Percentiles rank a stretch among this genome's conserved stretches.
Conservation (phyloP, 2,329 filamentous ascomycete genomes). For the Colletotrichum destructivum region DNA sequence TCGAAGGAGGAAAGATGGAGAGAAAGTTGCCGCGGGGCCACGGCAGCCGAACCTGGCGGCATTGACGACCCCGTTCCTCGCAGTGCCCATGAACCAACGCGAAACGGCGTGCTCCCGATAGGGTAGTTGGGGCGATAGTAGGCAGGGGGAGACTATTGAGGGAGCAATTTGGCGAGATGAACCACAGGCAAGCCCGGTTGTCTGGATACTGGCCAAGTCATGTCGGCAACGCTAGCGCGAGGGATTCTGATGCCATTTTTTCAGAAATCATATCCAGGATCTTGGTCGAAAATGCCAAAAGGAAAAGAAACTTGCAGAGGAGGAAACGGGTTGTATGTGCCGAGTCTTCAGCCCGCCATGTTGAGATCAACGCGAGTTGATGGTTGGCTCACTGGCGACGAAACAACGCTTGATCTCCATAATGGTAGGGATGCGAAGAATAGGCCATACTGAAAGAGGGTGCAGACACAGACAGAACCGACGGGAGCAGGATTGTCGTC, state of each 20-base stretch:
- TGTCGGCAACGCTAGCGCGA: slow-evolving; percentile 7
- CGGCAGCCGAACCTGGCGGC: slow-evolving; percentile 25
- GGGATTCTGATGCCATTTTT: slow-evolving; percentile 1
- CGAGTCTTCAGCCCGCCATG: slow-evolving; percentile 3
- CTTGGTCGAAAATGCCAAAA: not conserved
- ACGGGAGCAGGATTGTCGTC: not conserved
- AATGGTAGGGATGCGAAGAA: slow-evolving; percentile 6
- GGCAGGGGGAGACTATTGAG: slow-evolving; percentile 35
- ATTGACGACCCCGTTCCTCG: slow-evolving; percentile 14
- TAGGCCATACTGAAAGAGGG: not conserved
- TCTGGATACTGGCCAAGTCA: slow-evolving; percentile 17
- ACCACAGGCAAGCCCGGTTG: slow-evolving; percentile 25
- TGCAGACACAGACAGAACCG: not conserved
- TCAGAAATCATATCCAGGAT: slow-evolving; percentile 3
- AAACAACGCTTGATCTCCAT: slow-evolving; percentile 14
- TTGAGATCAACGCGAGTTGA: slow-evolving; percentile 9
- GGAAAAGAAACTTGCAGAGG: not conserved
- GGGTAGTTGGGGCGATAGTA: slow-evolving; percentile 36
- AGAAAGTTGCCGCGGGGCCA: slow-evolving; percentile 31
- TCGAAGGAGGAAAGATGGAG: slow-evolving; percentile 7
- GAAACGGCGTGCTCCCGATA: slow-evolving; percentile 24
- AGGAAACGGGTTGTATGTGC: slow-evolving; percentile 8
- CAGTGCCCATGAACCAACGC: slow-evolving; percentile 3
- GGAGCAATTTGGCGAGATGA: slow-evolving; percentile 40
- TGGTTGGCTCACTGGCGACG: slow-evolving; percentile 1